A percentile compares a stretch with the other conserved stretches of the same genome.
phyloP scores from a whole-genome alignment of 768 basidiomycete genomes.

The Phylloporus sp. region DNA sequence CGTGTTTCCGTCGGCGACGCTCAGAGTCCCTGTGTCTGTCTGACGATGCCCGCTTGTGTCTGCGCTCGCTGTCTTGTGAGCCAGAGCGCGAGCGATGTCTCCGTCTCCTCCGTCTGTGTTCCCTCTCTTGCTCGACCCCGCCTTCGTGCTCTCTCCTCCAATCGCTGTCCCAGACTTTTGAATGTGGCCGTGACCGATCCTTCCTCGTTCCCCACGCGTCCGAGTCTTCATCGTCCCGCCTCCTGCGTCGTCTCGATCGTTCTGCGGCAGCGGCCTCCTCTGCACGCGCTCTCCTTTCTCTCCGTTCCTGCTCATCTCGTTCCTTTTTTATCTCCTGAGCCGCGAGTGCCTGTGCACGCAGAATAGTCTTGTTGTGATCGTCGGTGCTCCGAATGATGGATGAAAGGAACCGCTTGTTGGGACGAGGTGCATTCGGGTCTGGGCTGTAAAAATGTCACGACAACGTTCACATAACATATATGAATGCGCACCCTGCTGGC shows the following conservation, averaged over 20 bases:
- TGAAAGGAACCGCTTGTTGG: constrained; percentile 78
- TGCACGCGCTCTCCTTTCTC: constrained; percentile 59
- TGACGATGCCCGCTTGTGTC: constrained; percentile 18
- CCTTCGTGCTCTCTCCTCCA: constrained; percentile 45
- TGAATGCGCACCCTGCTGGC: constrained; percentile 42
- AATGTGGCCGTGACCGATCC: constrained; percentile 46
- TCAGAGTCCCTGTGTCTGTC: constrained; percentile 13
- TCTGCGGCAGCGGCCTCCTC: constrained; percentile 74
- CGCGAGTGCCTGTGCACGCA: constrained; percentile 66
- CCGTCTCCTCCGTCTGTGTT: constrained; percentile 17
- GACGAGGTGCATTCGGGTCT: constrained; percentile 67
- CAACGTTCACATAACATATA: not conserved
- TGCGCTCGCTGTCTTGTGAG: constrained; percentile 19
- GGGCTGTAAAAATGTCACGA: constrained; percentile 35
- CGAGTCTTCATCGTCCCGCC: constrained; percentile 26
- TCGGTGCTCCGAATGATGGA: constrained; percentile 92
- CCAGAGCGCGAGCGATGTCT: constrained; percentile 29
- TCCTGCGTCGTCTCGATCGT: constrained; percentile 39
- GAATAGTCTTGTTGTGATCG: constrained; percentile 87
- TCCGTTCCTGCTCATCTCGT: constrained; percentile 59
- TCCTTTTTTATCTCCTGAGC: constrained; percentile 69
- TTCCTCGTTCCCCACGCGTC: constrained; percentile 35
- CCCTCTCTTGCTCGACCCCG: constrained; percentile 17
- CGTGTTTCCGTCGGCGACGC: constrained; percentile 22
- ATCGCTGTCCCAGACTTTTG: constrained; percentile 36